Percentiles rank a stretch among this genome's conserved stretches.
Conservation (phyloP, 192 early-diverging fungal species). For the Gigaspora rosea region DNA sequence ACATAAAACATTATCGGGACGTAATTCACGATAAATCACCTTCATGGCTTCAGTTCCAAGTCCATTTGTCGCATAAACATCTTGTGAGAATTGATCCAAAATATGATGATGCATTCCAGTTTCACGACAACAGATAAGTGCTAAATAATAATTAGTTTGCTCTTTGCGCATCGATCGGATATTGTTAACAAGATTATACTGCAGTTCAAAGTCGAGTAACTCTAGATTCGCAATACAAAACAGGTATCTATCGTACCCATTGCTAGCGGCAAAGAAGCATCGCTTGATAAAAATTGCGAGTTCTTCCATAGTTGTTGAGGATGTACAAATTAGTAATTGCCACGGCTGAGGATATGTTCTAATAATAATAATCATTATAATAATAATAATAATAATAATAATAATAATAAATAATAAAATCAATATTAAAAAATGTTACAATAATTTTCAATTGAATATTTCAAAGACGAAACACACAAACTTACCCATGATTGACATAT, state of each 20-base stretch:
- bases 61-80: conserved; percentile 26
- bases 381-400: no score
- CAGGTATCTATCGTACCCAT: conserved; percentile 15
- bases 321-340: conserved; percentile 31
- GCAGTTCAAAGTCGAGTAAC: conserved; percentile 30
- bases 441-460: no score
- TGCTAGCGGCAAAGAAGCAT: conserved; percentile 30
- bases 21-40: conserved; percentile 22
- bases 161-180: conserved; percentile 1
- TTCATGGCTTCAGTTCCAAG: conserved; percentile 18
- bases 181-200: conserved; percentile 30
- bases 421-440: no score
- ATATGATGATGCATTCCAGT: conserved; percentile 31
- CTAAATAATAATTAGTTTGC: not conserved
- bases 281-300: conserved; percentile 27
- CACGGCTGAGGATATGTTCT: conserved; percentile 20
- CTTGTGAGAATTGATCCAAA: conserved; percentile 30
- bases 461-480: no score
- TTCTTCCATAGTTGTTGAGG: conserved; percentile 34
- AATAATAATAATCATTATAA: no score
- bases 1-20: conserved; percentile 22
- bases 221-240: conserved; percentile 35
- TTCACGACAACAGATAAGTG: conserved; percentile 29
- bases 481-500: conserved; percentile 25
- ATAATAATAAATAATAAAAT: no score